phyloP scores from a whole-genome alignment of 2,329 filamentous ascomycete genomes.

The Penicillium nordicum region DNA sequence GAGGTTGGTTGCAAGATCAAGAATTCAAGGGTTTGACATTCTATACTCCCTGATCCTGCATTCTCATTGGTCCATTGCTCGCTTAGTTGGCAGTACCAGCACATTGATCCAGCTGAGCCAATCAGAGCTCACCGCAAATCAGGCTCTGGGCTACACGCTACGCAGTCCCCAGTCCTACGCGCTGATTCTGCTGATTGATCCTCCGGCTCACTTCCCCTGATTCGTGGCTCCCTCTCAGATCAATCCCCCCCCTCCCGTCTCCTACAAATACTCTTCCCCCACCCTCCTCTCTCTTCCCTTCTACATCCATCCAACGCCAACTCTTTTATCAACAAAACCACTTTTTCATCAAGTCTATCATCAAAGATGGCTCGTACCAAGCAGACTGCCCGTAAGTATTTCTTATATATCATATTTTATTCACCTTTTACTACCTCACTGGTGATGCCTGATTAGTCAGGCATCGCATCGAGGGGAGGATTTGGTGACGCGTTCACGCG shows the following conservation, averaged over 20 bases:
- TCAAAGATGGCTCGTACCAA: constrained; percentile 50
- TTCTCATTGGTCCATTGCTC: constrained; percentile 37
- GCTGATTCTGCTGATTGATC: constrained; percentile 14
- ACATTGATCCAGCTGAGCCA: constrained; percentile 13
- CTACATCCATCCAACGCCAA: constrained; percentile 32
- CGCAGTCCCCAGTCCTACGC: constrained; percentile 20
- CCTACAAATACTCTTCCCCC: constrained; percentile 44
- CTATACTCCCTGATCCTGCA: constrained; percentile 36
- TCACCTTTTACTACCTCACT: constrained; percentile 9
- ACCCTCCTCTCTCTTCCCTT: constrained; percentile 38
- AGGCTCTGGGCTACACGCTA: constrained; percentile 31
- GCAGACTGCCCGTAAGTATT: constrained; percentile 52
- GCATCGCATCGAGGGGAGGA: too few species aligned
- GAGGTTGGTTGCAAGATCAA: constrained; percentile 37
- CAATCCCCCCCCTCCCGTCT: constrained; percentile 33
- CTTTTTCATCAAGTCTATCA: constrained; percentile 33
- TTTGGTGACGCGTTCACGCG: constrained; percentile 15
- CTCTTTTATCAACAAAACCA: constrained; percentile 28
- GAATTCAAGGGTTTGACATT: constrained; percentile 24
- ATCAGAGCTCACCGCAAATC: constrained; percentile 26
- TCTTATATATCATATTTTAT: constrained; percentile 14
- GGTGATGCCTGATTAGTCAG: constrained; percentile 9
- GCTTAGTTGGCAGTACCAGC: constrained; percentile 31
- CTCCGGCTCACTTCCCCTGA: constrained; percentile 15
- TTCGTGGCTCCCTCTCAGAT: constrained; percentile 30